phyloP scores from a whole-genome alignment of 305 asterid genomes.

The Andrographis paniculata region DNA sequence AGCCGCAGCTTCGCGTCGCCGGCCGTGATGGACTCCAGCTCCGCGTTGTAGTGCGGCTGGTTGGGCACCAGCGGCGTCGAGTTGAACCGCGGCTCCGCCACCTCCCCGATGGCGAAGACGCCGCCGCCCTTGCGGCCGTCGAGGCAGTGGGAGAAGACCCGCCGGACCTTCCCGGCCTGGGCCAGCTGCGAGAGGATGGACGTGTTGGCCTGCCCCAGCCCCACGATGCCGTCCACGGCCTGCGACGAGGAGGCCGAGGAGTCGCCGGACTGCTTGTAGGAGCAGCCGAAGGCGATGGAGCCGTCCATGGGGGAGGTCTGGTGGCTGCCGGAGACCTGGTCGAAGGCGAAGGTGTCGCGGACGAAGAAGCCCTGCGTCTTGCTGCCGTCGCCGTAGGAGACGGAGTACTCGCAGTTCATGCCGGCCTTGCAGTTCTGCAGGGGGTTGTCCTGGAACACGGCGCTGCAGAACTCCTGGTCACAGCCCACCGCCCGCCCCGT shows the following conservation, averaged over 20 bases:
- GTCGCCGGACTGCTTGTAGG: constrained; percentile 60
- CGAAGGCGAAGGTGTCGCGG: constrained; percentile 49
- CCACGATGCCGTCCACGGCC: constrained; percentile 83
- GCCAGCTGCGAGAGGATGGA: constrained; percentile 87
- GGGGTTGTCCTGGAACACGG: constrained; percentile 32
- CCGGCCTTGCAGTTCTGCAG: constrained; percentile 62
- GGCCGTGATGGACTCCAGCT: constrained; percentile 42
- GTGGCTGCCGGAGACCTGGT: constrained; percentile 61
- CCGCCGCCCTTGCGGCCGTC: constrained; percentile 79
- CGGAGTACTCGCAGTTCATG: constrained; percentile 54
- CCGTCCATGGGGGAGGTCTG: constrained; percentile 54
- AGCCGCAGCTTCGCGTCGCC: constrained; percentile 38
- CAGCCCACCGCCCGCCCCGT: constrained; percentile 53
- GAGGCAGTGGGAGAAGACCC: constrained; percentile 82
- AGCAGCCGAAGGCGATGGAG: constrained; percentile 81
- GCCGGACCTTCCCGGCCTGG: constrained; percentile 44
- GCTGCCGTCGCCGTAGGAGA: constrained; percentile 81
- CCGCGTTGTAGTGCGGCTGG: constrained; percentile 50
- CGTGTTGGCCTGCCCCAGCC: constrained; percentile 78
- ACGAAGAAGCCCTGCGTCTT: constrained; percentile 67
- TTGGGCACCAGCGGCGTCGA: constrained; percentile 47
- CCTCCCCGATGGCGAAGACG: constrained; percentile 80
- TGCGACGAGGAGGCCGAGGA: constrained; percentile 63
- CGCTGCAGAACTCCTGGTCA: constrained; percentile 65
- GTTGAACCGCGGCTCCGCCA: constrained; percentile 56